Conservation (phyloP, 2,329 filamentous ascomycete genomes). For the Metarhizium anisopliae region DNA sequence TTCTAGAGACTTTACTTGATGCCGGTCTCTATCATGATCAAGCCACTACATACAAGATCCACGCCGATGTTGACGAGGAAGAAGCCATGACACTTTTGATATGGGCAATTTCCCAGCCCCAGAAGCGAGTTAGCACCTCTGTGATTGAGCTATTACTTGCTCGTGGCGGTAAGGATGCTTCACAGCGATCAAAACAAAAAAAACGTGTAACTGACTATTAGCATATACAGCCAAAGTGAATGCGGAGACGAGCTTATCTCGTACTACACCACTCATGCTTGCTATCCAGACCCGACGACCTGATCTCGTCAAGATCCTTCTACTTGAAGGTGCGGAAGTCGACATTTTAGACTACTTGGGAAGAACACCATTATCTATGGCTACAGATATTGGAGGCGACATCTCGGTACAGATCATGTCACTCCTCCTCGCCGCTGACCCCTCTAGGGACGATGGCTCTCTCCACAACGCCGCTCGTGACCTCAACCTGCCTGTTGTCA, state of each 20-base stretch:
- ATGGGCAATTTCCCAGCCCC: slow-evolving; percentile 54
- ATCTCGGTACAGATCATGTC: slow-evolving; percentile 44
- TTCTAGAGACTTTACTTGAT: slow-evolving; percentile 45
- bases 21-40: slow-evolving; percentile 54
- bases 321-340: slow-evolving; percentile 50
- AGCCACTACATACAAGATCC: slow-evolving; percentile 30
- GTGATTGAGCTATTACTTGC: slow-evolving; percentile 49
- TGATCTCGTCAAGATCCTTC: slow-evolving; percentile 48
- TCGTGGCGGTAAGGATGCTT: slow-evolving; percentile 25
- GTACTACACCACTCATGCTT: slow-evolving; percentile 49
- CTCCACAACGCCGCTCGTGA: slow-evolving; percentile 55
- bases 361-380: slow-evolving; percentile 52
- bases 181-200: not conserved
- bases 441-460: slow-evolving; percentile 54
- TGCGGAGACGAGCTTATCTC: slow-evolving; percentile 41
- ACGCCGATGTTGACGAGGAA: slow-evolving; percentile 36
- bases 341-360: slow-evolving; percentile 48
- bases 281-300: slow-evolving; percentile 46
- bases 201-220: slow-evolving; percentile 6
- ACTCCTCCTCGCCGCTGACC: slow-evolving; percentile 44
- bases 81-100: slow-evolving; percentile 49
- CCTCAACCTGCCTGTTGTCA: slow-evolving; percentile 47
- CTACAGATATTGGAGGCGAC: slow-evolving; percentile 45
- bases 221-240: slow-evolving; percentile 43
- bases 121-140: slow-evolving; percentile 51